Evolutionary conservation across 352 stramenopile genomes (phyloP), one percentile per base, ranked within the genome.

Genomic region (Aphanomyces stellatus): DNA sequence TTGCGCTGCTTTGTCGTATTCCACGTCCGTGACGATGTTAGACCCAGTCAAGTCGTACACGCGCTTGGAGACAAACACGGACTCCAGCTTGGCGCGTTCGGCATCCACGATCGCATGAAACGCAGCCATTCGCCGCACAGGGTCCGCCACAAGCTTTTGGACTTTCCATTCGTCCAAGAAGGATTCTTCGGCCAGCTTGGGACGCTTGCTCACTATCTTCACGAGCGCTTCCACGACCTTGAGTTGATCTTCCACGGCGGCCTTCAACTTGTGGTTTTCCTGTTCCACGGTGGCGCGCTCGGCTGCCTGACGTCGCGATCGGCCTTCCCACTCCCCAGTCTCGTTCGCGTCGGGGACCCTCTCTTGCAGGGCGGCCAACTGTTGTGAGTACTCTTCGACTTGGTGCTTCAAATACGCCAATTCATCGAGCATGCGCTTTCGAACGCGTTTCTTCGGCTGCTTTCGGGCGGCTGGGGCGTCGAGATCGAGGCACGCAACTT

Each of bases 131-230:
- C 57, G 40, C 30, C 34, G 2, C 11, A 25, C 27, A 7, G 41
- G 57, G 17, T 65, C 57, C 4, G 35, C 35, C 2, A 17, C 28
- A 10, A 65, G 15, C 17, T 15, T 30, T 30, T 53, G 57, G 13
- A 22, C n/a, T 22, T 51, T 65, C 57, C 57, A 65, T 3, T 65
- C 35, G 5, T 65, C 35, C 24, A 65, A 10, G 30, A 53, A 65
- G 11, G 57, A 27, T 7, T 53, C 28, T 13, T 65, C 57, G 22
- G 41, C n/a, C 31, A 65, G 19, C 30, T 46, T 46, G 2, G 57
- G 57, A 10, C 57, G 57, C 30, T 55, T 65, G 31, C 31, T 37
- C 10, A 65, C 57, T 28, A 65, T 65, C 24, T 41, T 37, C 25
- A 65, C 4, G 5, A 65, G 57, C 3, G 57, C 22, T 51, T 65